These are phyloP conservation scores for Triticum monococcum DNA, from an alignment of 176 grass and related monocot genomes.

Conservation along the genomic window DNA sequence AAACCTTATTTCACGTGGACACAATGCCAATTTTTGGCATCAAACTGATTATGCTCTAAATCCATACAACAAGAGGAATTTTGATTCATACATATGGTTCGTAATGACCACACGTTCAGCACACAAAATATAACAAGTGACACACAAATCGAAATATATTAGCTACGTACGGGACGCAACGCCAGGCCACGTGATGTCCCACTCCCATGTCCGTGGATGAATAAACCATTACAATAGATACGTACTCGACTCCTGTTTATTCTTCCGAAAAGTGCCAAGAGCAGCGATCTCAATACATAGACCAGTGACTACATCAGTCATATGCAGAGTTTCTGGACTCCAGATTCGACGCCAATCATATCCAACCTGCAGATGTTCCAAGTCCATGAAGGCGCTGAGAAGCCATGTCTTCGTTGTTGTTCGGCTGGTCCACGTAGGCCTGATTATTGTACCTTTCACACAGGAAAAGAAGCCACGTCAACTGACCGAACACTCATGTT, in stretches of 20 bases:
- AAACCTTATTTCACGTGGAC: no score
- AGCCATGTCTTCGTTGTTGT: slow-evolving; percentile 31
- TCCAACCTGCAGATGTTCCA: slow-evolving; percentile 34
- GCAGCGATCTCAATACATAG: background rate
- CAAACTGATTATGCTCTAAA: no score
- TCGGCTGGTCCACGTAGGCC: slow-evolving; percentile 40
- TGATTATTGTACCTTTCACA: slow-evolving; percentile 30
- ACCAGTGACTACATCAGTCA: background rate
- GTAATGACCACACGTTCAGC: background rate
- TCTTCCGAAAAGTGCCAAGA: background rate
- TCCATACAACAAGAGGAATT: no score
- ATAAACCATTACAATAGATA: background rate
- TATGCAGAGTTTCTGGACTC: background rate
- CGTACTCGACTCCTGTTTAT: background rate
- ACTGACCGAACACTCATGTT: background rate
- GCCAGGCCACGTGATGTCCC: background rate
- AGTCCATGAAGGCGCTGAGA: background rate
- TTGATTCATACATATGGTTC: background rate
- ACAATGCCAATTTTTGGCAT: no score
- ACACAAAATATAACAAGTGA: background rate
- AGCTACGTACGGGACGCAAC: background rate
- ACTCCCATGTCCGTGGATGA: background rate
- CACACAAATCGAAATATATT: background rate
- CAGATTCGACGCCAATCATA: slow-evolving; percentile 7
- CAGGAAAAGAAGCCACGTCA: background rate